Evolutionary conservation across 305 asterid species (phyloP).

Genomic region (Fraxinus paxiana): DNA sequence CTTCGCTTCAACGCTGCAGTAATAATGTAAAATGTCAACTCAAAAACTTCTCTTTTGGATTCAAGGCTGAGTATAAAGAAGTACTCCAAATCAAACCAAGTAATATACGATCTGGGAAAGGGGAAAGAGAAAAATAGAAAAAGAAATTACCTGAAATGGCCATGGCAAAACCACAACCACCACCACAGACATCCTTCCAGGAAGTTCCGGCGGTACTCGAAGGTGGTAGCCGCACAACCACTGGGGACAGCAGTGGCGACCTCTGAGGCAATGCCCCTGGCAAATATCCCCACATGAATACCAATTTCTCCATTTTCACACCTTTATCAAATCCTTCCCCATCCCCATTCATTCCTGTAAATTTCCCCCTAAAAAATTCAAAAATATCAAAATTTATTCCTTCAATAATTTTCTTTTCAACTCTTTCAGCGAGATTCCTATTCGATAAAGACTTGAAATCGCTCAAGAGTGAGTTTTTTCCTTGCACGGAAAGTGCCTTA

Average conservation of each 20-base stretch:
- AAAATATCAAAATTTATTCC: background rate
- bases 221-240: constrained; percentile 51
- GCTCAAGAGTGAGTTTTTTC: background rate
- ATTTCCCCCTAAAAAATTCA: background rate
- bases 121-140: background rate
- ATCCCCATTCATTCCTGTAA: constrained; percentile 51
- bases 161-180: constrained; percentile 97
- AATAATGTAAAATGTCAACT: background rate
- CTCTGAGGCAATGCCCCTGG: constrained; percentile 95
- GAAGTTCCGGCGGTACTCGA: constrained; percentile 36
- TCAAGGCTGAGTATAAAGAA: background rate
- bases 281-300: constrained; percentile 86
- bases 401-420: background rate
- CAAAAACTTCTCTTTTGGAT: background rate
- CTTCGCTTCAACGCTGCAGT: background rate
- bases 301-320: constrained; percentile 47
- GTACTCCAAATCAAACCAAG: background rate
- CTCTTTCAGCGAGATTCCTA: background rate
- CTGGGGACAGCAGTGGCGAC: constrained; percentile 77
- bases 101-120: background rate
- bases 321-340: constrained; percentile 57
- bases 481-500: constrained; percentile 33
- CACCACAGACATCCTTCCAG: constrained; percentile 88
- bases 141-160: constrained; percentile 67
- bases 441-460: background rate